These are phyloP conservation scores for Carex scoparia DNA, from an alignment of 176 grass and related monocot species.

Conservation along the genomic window DNA sequence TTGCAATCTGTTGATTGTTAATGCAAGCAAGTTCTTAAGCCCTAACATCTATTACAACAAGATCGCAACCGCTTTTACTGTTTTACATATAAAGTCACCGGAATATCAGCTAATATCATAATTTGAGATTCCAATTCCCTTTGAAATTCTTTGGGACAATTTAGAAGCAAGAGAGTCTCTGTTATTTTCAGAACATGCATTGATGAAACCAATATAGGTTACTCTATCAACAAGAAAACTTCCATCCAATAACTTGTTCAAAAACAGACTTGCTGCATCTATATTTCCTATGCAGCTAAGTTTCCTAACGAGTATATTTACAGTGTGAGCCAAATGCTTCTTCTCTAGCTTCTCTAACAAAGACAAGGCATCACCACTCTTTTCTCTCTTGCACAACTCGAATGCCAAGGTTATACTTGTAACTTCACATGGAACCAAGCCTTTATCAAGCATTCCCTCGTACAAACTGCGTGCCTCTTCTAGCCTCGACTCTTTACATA, in stretches of 20 bases:
- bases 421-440: slow-evolving; percentile 73
- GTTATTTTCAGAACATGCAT: slow-evolving; percentile 60
- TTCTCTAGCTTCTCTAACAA: slow-evolving; percentile 65
- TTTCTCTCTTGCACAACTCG: slow-evolving; percentile 63
- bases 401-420: slow-evolving; percentile 67
- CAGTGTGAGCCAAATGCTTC: slow-evolving; percentile 37
- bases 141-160: slow-evolving; percentile 57
- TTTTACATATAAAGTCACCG: neutral
- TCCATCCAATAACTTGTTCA: slow-evolving; percentile 53
- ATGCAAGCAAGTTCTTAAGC: neutral
- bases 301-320: slow-evolving; percentile 67
- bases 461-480: slow-evolving; percentile 81
- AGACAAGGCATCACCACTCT: slow-evolving; percentile 39
- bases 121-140: slow-evolving; percentile 32
- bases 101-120: slow-evolving; percentile 18
- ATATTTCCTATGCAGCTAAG: slow-evolving; percentile 50
- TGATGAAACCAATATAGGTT: slow-evolving; percentile 54
- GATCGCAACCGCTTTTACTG: neutral
- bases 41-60: neutral
- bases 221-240: slow-evolving; percentile 51
- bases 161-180: slow-evolving; percentile 66
- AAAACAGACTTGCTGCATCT: slow-evolving; percentile 58
- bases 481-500: slow-evolving; percentile 82
- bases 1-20: neutral
- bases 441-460: slow-evolving; percentile 86